Evolutionary conservation across 805 yeast species (phyloP), one percentile per base, ranked within the genome.

Genomic region (Nakazawaea anatomiae): DNA sequence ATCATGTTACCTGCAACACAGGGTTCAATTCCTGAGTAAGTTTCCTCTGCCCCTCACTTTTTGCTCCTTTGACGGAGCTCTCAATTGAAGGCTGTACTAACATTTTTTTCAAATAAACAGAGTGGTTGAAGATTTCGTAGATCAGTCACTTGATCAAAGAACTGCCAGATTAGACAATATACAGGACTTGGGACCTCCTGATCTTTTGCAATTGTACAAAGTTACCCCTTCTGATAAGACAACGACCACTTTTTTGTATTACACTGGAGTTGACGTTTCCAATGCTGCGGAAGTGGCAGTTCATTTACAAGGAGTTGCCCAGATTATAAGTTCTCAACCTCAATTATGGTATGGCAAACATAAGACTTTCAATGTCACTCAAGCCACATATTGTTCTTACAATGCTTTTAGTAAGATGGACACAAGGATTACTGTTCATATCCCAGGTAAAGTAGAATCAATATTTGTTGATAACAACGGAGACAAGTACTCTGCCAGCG

Each of bases 321-420:
- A 79, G 50, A 71, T 83, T 38, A 81, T 87, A 32, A 70, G 73
- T 11, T 80, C 77, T 52, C 69, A 78, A 34, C 80, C 82, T 5
- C 96, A 87, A 63, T 70, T 78, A 43, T 87, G 96, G 96, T 87
- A 86, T 69, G 90, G 91, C 11, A 88, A 83, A 61, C 76, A 74
- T 55, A 86, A 79, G 59, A 75, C 75, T 53, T 87, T 82, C 77
- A 82, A 80, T 58, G 88, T 87, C 9, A 79, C 82, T n/a, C 80
- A 83, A 60, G 81, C 87, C 44, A 79, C 86, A 0, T 84, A 83
- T 60, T 83, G 88, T 45, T 69, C 83, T 10, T 85, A 79, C 69
- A 85, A 85, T 62, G 70, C 75, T 7, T 69, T 85, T 61, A 75
- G 83, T 34, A 78, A 72, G 60, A 76, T 80, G 42, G 96, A 87